Base-by-base conservation (phyloP, 2,329 filamentous ascomycete genomes). In the Ceratocystis cacaofunesta region DNA sequence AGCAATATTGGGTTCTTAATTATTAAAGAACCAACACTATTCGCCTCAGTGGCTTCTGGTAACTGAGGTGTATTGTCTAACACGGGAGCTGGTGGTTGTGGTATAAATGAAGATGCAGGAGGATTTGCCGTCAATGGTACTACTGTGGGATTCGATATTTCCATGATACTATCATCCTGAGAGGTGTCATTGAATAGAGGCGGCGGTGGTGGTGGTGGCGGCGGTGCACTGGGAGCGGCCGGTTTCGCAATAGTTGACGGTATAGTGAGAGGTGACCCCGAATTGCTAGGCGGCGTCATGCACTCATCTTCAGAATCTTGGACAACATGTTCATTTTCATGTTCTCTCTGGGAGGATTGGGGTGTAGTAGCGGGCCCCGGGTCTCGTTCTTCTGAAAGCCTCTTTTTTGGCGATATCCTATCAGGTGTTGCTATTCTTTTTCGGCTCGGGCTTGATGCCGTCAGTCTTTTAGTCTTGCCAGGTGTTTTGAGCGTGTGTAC, bases 261-360 rank as follows among this genome's bases (percentile, higher is more conserved):
- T 43, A 36, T 41, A 22, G 30, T 55, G 10, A 30, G 30, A 17
- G 46, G 28, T 43, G 62, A 41, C 4, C 48, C 46, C 2, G 36
- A 43, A 46, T 71, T 73, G 8, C 72, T 73, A 7, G 73, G 74
- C 12, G 79, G 76, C 4, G 77, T 77, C 5, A 79, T 69, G 52
- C 78, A 79, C 55, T 84, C 81, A 55, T 84, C 82, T 57, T 84
- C 82, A 0, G 82, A 85, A 69, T 85, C 82, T 63, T 79, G 76
- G 50, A 84, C 79, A 5, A 82, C 71, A 43, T 75, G 73, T 36
- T 75, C 73, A 64, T 75, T 69, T 22, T 48, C 68, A 57, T 72
- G 71, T 32, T 65, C 67, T 58, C 62, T 69, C 61, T 68, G 69
- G 67, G 61, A 62, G 10, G 22, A 25, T 3, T 43, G 46, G 10